A percentile compares a stretch with the other conserved stretches of the same genome.
Evolutionary conservation across 2,329 filamentous ascomycete species (phyloP).

Genomic region (Ampelomyces quisqualis): DNA sequence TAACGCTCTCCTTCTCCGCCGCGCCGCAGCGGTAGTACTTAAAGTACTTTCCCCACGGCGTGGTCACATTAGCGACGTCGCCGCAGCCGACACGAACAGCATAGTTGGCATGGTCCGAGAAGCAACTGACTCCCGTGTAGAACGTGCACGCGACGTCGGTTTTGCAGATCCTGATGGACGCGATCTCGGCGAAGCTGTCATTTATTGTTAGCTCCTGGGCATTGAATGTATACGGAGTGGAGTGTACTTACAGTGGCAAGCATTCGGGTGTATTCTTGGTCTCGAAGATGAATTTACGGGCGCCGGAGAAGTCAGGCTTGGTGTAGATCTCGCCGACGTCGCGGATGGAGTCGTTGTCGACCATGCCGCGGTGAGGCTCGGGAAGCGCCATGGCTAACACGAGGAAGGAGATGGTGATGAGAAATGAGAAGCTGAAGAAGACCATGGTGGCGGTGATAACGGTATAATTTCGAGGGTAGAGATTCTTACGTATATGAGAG

Average conservation of each 20-base stretch:
- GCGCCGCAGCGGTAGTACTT: conserved; percentile 1
- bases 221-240: background rate
- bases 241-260: conserved; percentile 8
- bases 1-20: background rate
- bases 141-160: conserved; percentile 10
- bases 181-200: conserved; percentile 3
- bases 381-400: conserved; percentile 1
- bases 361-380: conserved; percentile 23
- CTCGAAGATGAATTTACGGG: conserved; percentile 12
- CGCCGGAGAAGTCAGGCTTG: conserved; percentile 10
- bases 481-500: too few species aligned
- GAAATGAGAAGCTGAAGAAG: background rate
- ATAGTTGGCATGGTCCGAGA: background rate
- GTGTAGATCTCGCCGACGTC: conserved; percentile 21
- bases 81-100: conserved; percentile 1
- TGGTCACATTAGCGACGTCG: background rate
- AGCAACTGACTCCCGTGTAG: conserved; percentile 5
- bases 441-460: background rate
- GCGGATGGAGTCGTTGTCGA: conserved; percentile 14
- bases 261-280: conserved; percentile 12
- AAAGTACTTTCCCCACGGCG: conserved; percentile 2
- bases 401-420: background rate
- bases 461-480: too few species aligned
- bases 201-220: background rate
- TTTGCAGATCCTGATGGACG: conserved; percentile 15